Conservation (phyloP, 1,284 basidiomycete species). For the Tausonia pullulans region DNA sequence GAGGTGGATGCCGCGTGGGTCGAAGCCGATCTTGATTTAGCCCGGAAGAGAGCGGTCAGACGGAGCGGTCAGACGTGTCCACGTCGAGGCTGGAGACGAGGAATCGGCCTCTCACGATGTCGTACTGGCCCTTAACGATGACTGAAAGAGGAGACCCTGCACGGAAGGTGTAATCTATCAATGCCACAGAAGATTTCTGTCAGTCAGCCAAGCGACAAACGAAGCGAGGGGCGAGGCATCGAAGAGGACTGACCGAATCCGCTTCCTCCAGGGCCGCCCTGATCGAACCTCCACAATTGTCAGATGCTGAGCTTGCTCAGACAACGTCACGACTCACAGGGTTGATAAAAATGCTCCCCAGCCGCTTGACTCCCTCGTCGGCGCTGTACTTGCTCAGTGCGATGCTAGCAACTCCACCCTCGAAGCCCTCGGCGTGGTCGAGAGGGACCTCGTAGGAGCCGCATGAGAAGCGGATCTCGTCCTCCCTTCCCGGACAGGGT, state of each 20-base stretch:
- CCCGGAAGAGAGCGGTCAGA: no score
- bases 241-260: not conserved
- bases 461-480: constrained; percentile 6
- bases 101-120: not conserved
- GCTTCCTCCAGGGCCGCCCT: not conserved
- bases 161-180: not conserved
- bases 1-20: not conserved
- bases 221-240: not conserved
- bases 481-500: not conserved
- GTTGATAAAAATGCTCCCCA: constrained; percentile 7
- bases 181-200: no score
- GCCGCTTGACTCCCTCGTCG: not conserved
- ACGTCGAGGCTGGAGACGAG: no score
- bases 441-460: constrained; percentile 4
- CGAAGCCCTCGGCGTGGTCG: constrained; percentile 8
- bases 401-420: not conserved
- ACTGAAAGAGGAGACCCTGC: not conserved
- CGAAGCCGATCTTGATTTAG: not conserved
- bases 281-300: no score
- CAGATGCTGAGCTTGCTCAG: not conserved
- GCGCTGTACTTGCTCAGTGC: constrained; percentile 5
- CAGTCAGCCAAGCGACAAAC: no score
- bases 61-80: no score
- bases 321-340: not conserved
- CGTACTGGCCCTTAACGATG: not conserved